Base-by-base conservation (phyloP, 208 protist genomes). In the Leishmania braziliensis region DNA sequence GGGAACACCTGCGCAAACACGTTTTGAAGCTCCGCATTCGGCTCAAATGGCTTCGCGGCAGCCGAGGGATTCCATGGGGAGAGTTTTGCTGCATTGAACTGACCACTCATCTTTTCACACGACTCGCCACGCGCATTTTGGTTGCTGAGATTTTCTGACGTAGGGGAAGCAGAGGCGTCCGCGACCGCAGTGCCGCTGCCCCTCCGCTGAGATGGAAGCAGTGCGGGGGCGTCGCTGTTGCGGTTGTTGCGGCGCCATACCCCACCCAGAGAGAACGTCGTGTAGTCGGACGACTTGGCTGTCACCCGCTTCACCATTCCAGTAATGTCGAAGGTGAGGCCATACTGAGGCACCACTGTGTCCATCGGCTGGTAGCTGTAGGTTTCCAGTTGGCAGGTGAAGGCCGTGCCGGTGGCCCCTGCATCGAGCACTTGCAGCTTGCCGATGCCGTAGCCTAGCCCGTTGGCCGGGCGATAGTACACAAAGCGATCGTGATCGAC, bases 31-130 rank as follows among this genome's bases (percentile, higher is more conserved):
- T 96, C 91, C 58, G 26, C 83, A 16, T 88, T 91, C 0, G 93
- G 95, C 56, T 20, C 36, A 43, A 83, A 83, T 1, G 89, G 86
- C 79, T 77, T 84, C 29, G 72, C 20, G 6, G 81, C 80, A 0
- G 77, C 71, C 0, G 63, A 50, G 5, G 90, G 81, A 46, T 92
- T 82, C 88, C 90, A 95, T 12, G 92, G 90, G 3, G 89, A 88
- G n/a, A 98, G 84, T 79, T 95, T 95, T 5, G 92, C 95, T 2
- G 93, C 93, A 79, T 98, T 93, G 74, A 98, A 98, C 62, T 88
- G 80, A 0, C 93, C 94, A 18, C 87, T 91, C 10, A 33, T 1
- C 43, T 50, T 73, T 73, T 48, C 23, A 33, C 43, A 50, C 26
- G 33, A 26, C 10, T 39, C 69, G 23, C 10, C 50, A 5, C 18